Percentiles rank a stretch among this genome's conserved stretches.
Evolutionary conservation across 192 early-diverging fungal species (phyloP).

Genomic region (Gaertneriomyces semiglobifer): DNA sequence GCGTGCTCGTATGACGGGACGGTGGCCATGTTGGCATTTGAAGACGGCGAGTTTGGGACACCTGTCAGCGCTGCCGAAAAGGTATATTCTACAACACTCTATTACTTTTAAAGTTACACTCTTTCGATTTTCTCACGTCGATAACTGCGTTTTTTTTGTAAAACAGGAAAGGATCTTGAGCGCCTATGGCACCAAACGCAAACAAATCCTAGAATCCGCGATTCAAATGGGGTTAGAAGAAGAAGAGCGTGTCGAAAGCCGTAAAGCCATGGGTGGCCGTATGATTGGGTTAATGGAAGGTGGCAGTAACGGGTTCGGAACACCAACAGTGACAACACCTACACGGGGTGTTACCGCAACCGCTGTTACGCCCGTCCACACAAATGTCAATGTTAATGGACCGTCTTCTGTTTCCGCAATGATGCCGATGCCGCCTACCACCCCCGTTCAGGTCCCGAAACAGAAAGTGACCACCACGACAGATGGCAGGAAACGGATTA

Average conservation of each 20-base stretch:
- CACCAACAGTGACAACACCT: constrained; percentile 5
- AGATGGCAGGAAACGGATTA: constrained; percentile 82
- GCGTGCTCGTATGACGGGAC: constrained; percentile 92
- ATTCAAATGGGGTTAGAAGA: constrained; percentile 40
- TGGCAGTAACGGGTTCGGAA: neutral
- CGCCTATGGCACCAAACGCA: constrained; percentile 40
- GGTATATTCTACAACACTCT: constrained; percentile 33
- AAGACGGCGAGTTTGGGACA: constrained; percentile 62
- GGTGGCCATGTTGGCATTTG: constrained; percentile 71
- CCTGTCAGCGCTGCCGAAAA: constrained; percentile 63
- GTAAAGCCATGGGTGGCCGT: neutral
- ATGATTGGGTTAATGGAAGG: no score
- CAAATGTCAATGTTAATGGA: no score
- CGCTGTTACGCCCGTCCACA: no score
- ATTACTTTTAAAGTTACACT: neutral
- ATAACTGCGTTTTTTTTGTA: neutral
- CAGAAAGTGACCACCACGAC: constrained; percentile 68
- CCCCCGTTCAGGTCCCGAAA: constrained; percentile 5
- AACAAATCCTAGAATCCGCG: constrained; percentile 33
- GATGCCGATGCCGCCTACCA: constrained; percentile 3
- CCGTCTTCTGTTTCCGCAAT: no score
- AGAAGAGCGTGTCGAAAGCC: constrained; percentile 1
- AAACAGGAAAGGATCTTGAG: constrained; percentile 34
- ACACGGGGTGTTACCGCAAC: neutral
- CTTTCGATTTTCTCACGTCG: neutral